Conservation (phyloP, 768 basidiomycete genomes). For the Hericium coralloides region DNA sequence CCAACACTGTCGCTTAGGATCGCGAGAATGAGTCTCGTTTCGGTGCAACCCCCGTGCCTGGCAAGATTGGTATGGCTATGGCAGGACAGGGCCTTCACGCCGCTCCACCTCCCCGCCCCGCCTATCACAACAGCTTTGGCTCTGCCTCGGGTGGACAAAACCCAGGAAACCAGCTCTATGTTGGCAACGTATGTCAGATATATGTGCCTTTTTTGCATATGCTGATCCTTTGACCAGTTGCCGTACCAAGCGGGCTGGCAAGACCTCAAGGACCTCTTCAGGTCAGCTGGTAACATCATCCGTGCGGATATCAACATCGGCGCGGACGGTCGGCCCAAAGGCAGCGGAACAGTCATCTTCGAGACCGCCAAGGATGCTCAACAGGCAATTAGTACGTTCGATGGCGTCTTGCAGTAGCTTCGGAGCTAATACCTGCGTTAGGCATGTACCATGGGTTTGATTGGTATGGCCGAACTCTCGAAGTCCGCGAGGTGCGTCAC, state of each 20-base stretch:
- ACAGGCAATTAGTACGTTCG: conserved; percentile 76
- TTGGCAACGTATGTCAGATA: conserved; percentile 65
- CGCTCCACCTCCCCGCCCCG: conserved; percentile 73
- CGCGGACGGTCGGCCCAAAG: conserved; percentile 88
- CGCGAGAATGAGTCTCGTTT: conserved; percentile 95
- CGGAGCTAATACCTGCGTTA: conserved; percentile 22
- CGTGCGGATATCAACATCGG: conserved; percentile 94
- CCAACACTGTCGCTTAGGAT: conserved; percentile 46
- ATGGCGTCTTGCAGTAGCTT: too few species aligned
- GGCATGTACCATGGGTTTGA: conserved; percentile 97
- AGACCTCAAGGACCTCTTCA: conserved; percentile 95
- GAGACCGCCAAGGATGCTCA: conserved; percentile 85
- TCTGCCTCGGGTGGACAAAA: conserved; percentile 49
- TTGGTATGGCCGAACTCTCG: conserved; percentile 92
- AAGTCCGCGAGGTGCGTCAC: conserved; percentile 80
- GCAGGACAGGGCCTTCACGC: conserved; percentile 82
- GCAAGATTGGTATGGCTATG: conserved; percentile 94
- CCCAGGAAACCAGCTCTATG: conserved; percentile 89
- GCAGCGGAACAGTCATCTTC: conserved; percentile 96
- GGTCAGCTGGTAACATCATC: conserved; percentile 89
- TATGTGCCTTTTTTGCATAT: neutral
- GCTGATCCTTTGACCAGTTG: conserved; percentile 38
- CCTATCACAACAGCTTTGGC: conserved; percentile 67
- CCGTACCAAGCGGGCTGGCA: conserved; percentile 99
- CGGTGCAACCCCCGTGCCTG: conserved; percentile 90